phyloP scores from a whole-genome alignment of 2,329 filamentous ascomycete species.

The Teratosphaeria destructans region DNA sequence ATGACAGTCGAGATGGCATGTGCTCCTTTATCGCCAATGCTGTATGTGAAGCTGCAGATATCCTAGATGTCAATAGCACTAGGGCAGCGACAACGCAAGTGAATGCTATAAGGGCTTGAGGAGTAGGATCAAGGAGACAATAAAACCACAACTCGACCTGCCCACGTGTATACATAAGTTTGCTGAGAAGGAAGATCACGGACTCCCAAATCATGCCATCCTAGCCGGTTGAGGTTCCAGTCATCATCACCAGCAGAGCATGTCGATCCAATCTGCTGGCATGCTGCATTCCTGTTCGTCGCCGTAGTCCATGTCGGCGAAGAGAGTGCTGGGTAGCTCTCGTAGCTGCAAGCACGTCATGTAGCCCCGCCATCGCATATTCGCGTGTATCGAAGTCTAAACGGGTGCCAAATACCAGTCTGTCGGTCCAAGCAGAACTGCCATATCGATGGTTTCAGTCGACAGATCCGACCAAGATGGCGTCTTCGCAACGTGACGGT shows the following conservation, averaged over 20 bases:
- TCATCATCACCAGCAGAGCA: background rate
- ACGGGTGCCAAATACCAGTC: background rate
- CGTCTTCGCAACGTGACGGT: background rate
- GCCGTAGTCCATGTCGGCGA: background rate
- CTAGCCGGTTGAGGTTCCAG: background rate
- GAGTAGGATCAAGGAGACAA: conserved; percentile 1
- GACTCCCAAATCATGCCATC: background rate
- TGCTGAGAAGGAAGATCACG: background rate
- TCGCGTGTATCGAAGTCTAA: background rate
- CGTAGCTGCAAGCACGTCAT: background rate
- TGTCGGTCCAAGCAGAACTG: background rate
- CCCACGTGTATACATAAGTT: background rate
- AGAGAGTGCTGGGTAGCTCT: background rate
- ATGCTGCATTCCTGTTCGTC: background rate
- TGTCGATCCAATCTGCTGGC: background rate
- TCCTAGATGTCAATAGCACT: background rate
- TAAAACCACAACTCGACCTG: conserved; percentile 1
- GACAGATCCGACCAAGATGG: background rate
- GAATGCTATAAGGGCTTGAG: background rate
- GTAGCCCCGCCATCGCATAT: background rate
- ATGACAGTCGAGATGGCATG: conserved; percentile 16
- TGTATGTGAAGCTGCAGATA: background rate
- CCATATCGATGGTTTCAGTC: background rate
- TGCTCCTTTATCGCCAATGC: background rate
- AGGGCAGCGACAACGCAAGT: background rate